phyloP scores from a whole-genome alignment of 805 yeast species.

The Teunomyces panamensis region DNA sequence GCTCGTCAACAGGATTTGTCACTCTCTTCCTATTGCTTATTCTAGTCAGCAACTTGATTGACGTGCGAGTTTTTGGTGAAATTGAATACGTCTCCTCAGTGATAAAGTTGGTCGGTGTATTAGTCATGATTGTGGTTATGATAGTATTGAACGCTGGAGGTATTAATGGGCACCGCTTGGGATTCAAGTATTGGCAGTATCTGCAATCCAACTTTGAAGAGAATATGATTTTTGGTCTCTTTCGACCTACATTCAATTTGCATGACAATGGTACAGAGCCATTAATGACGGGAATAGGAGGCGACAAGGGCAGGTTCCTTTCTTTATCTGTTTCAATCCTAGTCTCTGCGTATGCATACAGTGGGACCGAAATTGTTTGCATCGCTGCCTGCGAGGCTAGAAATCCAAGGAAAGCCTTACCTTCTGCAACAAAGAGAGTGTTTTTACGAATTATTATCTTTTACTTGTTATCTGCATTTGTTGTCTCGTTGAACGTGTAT shows the following conservation, averaged over 20 bases:
- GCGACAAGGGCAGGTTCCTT: conserved; percentile 57
- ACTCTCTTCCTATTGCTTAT: conserved; percentile 52
- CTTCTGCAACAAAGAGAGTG: conserved; percentile 71
- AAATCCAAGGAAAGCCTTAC: conserved; percentile 73
- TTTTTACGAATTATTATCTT: conserved; percentile 67
- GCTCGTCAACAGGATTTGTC: conserved; percentile 60
- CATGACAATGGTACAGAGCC: conserved; percentile 55
- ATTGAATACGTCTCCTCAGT: conserved; percentile 63
- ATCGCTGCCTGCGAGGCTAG: conserved; percentile 86
- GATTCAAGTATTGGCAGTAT: conserved; percentile 68
- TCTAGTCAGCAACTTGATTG: conserved; percentile 53
- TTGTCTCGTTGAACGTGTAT: conserved; percentile 69
- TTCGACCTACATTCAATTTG: conserved; percentile 69
- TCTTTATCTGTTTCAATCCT: conserved; percentile 59
- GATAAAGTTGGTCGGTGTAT: conserved; percentile 51
- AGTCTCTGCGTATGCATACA: conserved; percentile 70
- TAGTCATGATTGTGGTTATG: conserved; percentile 59
- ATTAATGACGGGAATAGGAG: conserved; percentile 54
- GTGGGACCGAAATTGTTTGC: conserved; percentile 80
- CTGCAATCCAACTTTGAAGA: conserved; percentile 46
- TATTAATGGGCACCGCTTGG: conserved; percentile 45
- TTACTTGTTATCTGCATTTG: conserved; percentile 63
- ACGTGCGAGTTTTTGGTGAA: conserved; percentile 73
- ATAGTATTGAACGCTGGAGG: conserved; percentile 63
- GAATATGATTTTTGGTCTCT: conserved; percentile 61